Base-by-base conservation (phyloP, 305 asterid genomes). In the Fraxinus ornus region DNA sequence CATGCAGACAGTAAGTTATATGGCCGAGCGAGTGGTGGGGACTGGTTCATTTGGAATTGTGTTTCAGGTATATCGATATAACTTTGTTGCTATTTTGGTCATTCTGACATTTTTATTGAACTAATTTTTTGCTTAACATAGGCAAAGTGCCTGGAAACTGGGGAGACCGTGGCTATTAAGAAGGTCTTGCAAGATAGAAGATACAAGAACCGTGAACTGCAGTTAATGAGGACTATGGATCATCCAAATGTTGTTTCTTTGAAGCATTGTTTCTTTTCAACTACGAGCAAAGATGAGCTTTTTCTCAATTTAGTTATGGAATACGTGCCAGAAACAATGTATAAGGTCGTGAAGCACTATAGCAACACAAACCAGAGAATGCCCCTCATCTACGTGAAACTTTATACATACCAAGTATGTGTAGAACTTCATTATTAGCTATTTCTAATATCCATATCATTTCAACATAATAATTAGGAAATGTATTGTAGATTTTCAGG, bases 21-120 rank as follows among this genome's bases (percentile, higher is more conserved):
- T 94, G 99, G 97, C 99, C 49, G 99, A 95, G 85, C 92, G 98
- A 81, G 98, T 91, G 80, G 99, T 95, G 37, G 98, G 99, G 76
- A 94, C 97, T 17, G 98, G 99, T 78, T 92, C 99, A 7, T 95
- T 95, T 89, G 98, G 99, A 57, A 78, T 94, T 79, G 98, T 94
- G 83, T 94, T 92, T 85, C 97, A 91, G 97, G 98, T 92, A 86
- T 68, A 22, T 80, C 12, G 72, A 68, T 70, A 22, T 75, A 22
- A 35, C 81, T 7, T 76, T 79, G 6, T 19, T 80, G 79, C 77
- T 75, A 19, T 19, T 47, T 32, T 41, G 24, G 19, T 60, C 15
- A 74, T 77, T 82, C 4, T 83, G 17, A 12, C 44, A 66, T 32
- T 36, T 41, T 79, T 75, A 5, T 0, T 10, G 22, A 66, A 71